These are phyloP conservation scores for Yamadazyma diddensiae DNA, from an alignment of 1,139 yeast genomes.

Conservation along the genomic window DNA sequence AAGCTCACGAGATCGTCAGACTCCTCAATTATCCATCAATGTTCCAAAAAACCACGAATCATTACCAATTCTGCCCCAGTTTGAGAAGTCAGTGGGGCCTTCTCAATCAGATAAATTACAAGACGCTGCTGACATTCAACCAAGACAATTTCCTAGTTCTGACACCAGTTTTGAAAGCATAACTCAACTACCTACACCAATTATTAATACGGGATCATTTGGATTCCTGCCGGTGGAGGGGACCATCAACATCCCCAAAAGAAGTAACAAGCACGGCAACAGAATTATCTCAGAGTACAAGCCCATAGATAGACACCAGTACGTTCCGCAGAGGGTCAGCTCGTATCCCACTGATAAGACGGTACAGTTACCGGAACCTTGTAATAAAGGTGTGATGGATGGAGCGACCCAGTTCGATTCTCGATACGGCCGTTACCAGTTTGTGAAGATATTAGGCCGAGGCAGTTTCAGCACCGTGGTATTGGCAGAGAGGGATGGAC, in stretches of 20 bases:
- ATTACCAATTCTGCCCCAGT: too few species aligned
- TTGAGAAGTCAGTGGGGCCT: too few species aligned
- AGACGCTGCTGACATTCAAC: too few species aligned
- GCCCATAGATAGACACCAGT: slow-evolving; percentile 24
- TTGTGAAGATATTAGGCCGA: slow-evolving; percentile 41
- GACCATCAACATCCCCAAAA: slow-evolving; percentile 5
- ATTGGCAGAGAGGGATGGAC: slow-evolving; percentile 31
- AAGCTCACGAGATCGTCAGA: too few species aligned
- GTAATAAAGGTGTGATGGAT: too few species aligned
- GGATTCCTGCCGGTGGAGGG: slow-evolving; percentile 10
- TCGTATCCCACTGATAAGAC: slow-evolving; percentile 2
- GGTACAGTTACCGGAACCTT: too few species aligned
- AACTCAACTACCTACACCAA: slow-evolving; percentile 57
- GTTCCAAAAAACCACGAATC: too few species aligned
- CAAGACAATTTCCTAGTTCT: slow-evolving; percentile 2
- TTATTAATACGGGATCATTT: slow-evolving; percentile 44
- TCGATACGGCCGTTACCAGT: slow-evolving; percentile 8
- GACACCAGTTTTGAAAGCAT: slow-evolving; percentile 42
- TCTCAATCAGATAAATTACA: too few species aligned
- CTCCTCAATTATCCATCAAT: too few species aligned
- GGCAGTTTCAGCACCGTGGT: slow-evolving; percentile 64
- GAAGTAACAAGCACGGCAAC: slow-evolving; percentile 3
- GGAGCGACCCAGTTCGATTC: too few species aligned
- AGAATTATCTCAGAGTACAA: slow-evolving; percentile 36
- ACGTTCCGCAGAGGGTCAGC: slow-evolving; percentile 4